A percentile compares a stretch with the other conserved stretches of the same genome.
Evolutionary conservation across 176 grass and related monocot genomes (phyloP).

Genomic region (Carex myosuroides): DNA sequence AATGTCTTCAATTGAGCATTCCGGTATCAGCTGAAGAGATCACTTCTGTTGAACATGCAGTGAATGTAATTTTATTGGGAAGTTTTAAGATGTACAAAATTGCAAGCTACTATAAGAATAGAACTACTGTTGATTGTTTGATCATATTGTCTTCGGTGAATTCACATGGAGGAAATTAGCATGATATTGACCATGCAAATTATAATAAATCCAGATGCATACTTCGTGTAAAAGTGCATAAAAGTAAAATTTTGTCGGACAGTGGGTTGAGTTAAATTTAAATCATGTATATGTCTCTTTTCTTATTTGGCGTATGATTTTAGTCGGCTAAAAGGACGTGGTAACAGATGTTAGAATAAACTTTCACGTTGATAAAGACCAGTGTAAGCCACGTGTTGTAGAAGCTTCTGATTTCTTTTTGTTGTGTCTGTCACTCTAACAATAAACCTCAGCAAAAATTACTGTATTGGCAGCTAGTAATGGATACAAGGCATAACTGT

Average conservation of each 20-base stretch:
- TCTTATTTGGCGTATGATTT: neutral
- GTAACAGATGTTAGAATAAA: neutral
- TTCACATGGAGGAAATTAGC: neutral
- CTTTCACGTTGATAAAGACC: neutral
- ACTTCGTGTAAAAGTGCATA: neutral
- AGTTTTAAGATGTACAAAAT: neutral
- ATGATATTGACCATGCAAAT: constrained; percentile 2
- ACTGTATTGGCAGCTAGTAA: neutral
- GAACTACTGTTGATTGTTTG: neutral
- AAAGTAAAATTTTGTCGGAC: neutral
- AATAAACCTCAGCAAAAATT: neutral
- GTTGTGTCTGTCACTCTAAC: neutral
- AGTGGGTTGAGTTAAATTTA: neutral
- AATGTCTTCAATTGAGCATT: neutral
- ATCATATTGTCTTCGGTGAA: neutral
- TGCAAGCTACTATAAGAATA: neutral
- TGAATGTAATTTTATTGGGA: neutral
- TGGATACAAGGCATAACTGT: neutral
- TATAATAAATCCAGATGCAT: neutral
- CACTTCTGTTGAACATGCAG: neutral
- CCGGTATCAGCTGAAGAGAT: neutral
- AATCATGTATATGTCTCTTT: neutral
- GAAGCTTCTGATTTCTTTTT: neutral
- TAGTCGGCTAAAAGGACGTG: neutral
- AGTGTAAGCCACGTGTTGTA: neutral